These are phyloP conservation scores for Boeremia exigua DNA, from an alignment of 2,329 filamentous ascomycete genomes.

Conservation along the genomic window DNA sequence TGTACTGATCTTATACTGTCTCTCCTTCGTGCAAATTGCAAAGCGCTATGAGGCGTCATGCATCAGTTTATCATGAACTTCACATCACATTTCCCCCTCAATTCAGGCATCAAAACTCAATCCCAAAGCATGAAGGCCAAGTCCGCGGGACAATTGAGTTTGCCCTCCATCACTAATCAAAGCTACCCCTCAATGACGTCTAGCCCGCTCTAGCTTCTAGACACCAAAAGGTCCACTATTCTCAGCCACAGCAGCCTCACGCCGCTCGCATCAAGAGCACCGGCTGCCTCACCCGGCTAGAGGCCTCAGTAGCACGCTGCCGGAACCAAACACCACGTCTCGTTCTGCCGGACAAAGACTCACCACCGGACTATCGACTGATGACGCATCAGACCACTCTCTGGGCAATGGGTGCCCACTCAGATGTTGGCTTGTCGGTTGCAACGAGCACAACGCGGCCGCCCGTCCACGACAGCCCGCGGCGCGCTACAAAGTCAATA, in stretches of 20 bases:
- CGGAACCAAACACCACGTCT: neutral
- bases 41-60: too few species aligned
- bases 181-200: conserved; percentile 15
- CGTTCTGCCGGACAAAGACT: neutral
- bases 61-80: too few species aligned
- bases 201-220: conserved; percentile 3
- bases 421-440: conserved; percentile 45
- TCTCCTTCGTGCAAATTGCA: too few species aligned
- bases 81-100: too few species aligned
- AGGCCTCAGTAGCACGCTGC: neutral
- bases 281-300: neutral
- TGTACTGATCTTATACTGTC: neutral
- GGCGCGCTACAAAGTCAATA: conserved; percentile 21
- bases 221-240: conserved; percentile 5
- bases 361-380: neutral
- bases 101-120: too few species aligned
- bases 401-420: conserved; percentile 47
- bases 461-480: conserved; percentile 40
- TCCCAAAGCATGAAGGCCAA: neutral
- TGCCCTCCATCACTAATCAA: neutral
- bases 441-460: conserved; percentile 50
- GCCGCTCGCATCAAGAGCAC: conserved; percentile 1
- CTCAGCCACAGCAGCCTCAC: conserved; percentile 15
- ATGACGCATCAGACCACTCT: conserved; percentile 31
- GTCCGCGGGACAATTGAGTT: neutral